phyloP scores from a whole-genome alignment of 2,329 filamentous ascomycete genomes.

The Malbranchea cinnamomea region DNA sequence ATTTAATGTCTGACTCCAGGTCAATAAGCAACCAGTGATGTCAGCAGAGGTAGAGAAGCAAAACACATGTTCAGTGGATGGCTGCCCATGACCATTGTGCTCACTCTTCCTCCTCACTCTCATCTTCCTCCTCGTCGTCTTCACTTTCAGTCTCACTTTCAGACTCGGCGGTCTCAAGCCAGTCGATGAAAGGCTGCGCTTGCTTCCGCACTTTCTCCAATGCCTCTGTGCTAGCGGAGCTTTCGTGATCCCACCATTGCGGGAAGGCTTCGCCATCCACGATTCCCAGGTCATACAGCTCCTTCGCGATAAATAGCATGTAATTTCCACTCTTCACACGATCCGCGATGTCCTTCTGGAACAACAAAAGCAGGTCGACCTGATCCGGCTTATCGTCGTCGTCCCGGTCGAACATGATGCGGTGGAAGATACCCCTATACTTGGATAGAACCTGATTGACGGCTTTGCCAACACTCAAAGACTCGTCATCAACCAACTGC shows the following conservation, averaged over 20 bases:
- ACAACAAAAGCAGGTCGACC: conserved; percentile 64
- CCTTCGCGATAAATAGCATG: conserved; percentile 65
- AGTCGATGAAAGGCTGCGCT: conserved; percentile 67
- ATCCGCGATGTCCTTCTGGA: conserved; percentile 65
- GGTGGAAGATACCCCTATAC: conserved; percentile 46
- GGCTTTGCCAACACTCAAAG: conserved; percentile 48
- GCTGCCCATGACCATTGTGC: no score
- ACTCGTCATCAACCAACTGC: conserved; percentile 46
- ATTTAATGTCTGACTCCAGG: no score
- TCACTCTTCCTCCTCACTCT: conserved; percentile 9
- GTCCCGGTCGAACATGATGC: conserved; percentile 44
- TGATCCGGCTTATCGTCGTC: conserved; percentile 49
- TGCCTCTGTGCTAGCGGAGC: conserved; percentile 50
- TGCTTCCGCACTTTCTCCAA: conserved; percentile 58
- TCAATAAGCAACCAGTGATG: no score
- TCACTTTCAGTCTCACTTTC: conserved; percentile 55
- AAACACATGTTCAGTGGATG: no score
- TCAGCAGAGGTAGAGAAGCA: no score
- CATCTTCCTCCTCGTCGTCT: conserved; percentile 39
- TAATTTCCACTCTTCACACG: conserved; percentile 50
- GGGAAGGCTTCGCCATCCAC: conserved; percentile 80
- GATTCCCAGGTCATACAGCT: conserved; percentile 70
- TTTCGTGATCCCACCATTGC: conserved; percentile 71
- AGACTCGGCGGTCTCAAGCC: conserved; percentile 63
- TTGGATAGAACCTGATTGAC: conserved; percentile 48